These are phyloP conservation scores for Evernia prunastri DNA, from an alignment of 495 filamentous ascomycete species.

Conservation along the genomic window DNA sequence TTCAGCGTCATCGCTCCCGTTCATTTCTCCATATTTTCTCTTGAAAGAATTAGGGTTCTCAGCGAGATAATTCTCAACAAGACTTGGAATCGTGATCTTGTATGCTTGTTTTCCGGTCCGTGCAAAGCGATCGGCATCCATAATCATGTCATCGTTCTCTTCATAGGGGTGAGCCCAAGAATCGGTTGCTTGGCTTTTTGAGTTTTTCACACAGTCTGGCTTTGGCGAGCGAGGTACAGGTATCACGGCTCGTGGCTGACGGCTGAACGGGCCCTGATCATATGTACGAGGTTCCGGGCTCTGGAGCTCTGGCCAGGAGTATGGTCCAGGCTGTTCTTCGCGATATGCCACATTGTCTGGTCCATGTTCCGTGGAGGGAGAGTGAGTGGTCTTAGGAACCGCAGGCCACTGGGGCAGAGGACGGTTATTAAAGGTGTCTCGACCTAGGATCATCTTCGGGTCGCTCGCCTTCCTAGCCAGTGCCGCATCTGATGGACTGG, in stretches of 20 bases:
- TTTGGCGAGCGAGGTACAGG: background rate
- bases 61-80: background rate
- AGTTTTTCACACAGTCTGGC: background rate
- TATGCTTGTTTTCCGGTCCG: background rate
- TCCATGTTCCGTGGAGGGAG: background rate
- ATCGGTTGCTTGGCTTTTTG: background rate
- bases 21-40: background rate
- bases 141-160: background rate
- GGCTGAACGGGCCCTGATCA: slow-evolving; percentile 11
- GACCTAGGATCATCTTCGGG: background rate
- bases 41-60: background rate
- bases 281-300: slow-evolving; percentile 6
- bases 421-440: background rate
- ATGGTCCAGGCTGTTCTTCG: background rate
- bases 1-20: background rate
- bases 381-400: background rate
- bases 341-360: background rate
- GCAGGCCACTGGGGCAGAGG: background rate
- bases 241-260: background rate
- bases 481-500: slow-evolving; percentile 34
- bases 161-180: background rate
- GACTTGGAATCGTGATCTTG: slow-evolving; percentile 4
- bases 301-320: slow-evolving; percentile 12
- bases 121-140: background rate
- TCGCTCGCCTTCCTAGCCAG: slow-evolving; percentile 25